phyloP scores from a whole-genome alignment of 306 rosid species.

The Sechiopsis laciniata region DNA sequence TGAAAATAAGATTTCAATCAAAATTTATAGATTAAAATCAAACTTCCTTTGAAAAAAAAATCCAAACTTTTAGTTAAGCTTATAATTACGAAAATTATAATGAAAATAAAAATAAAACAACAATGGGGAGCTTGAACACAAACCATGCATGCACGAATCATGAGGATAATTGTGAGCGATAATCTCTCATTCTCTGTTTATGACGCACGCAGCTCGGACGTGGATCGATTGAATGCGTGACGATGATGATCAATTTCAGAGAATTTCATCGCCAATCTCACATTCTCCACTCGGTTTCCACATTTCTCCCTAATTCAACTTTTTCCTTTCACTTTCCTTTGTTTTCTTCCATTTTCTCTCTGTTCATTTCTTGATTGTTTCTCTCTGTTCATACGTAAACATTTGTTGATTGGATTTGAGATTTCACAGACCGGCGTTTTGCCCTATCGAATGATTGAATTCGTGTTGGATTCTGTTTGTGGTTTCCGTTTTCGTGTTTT shows the following conservation, averaged over 20 bases:
- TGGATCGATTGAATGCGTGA: too few relatives aligned
- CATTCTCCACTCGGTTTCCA: conserved; percentile 23
- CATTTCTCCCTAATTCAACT: neutral
- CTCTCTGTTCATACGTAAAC: neutral
- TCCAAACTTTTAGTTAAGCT: too few relatives aligned
- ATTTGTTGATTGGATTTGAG: neutral
- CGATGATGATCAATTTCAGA: too few relatives aligned
- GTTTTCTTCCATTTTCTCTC: neutral
- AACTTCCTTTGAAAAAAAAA: too few relatives aligned
- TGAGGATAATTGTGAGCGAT: conserved; percentile 13
- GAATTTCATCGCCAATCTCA: neutral
- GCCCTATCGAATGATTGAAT: neutral
- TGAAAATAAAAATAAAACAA: neutral
- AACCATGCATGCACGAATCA: conserved; percentile 20
- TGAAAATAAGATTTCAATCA: too few relatives aligned
- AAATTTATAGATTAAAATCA: too few relatives aligned
- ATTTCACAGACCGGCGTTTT: conserved; percentile 11
- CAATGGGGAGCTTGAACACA: neutral
- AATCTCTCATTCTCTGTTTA: conserved; percentile 11
- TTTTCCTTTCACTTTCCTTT: conserved; percentile 17
- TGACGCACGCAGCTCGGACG: too few relatives aligned
- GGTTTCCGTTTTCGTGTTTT: neutral
- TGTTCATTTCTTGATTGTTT: too few relatives aligned
- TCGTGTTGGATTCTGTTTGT: conserved; percentile 1
- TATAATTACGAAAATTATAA: too few relatives aligned